Conservation (phyloP, 228 moss, liverwort and hornwort genomes). For the Sphagnum fallax region DNA sequence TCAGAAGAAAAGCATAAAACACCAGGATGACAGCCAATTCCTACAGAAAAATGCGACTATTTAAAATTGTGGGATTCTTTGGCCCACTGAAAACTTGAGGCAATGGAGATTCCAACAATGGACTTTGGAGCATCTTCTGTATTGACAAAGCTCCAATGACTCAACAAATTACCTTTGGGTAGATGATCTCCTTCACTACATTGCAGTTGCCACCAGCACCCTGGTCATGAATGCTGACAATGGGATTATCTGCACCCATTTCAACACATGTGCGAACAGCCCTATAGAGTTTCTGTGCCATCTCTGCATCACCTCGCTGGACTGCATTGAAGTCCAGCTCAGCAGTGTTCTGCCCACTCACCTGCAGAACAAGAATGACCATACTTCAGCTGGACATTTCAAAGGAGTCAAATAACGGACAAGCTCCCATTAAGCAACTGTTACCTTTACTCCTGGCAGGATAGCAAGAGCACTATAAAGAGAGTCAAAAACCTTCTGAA, state of each 20-base stretch:
- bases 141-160: not conserved
- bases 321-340: constrained; percentile 99
- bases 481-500: too few species aligned
- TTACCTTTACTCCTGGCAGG: too few species aligned
- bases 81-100: too few species aligned
- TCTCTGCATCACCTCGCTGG: constrained; percentile 98
- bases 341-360: constrained; percentile 91
- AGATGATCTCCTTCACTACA: constrained; percentile 97
- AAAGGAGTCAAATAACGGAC: not conserved
- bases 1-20: too few species aligned
- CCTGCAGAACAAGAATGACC: constrained; percentile 20
- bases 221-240: constrained; percentile 98
- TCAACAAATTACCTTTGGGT: constrained; percentile 56
- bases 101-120: too few species aligned
- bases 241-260: constrained; percentile 85
- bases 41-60: too few species aligned
- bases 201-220: constrained; percentile 99
- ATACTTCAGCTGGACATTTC: not conserved
- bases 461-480: too few species aligned
- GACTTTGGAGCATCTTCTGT: too few species aligned
- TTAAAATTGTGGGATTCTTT: too few species aligned
- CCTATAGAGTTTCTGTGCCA: constrained; percentile 96
- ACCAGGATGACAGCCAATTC: too few species aligned
- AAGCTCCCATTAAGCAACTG: too few species aligned
- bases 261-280: constrained; percentile 98